These are phyloP conservation scores for Posidonia oceanica DNA, from an alignment of 116 monocot species.

Conservation along the genomic window DNA sequence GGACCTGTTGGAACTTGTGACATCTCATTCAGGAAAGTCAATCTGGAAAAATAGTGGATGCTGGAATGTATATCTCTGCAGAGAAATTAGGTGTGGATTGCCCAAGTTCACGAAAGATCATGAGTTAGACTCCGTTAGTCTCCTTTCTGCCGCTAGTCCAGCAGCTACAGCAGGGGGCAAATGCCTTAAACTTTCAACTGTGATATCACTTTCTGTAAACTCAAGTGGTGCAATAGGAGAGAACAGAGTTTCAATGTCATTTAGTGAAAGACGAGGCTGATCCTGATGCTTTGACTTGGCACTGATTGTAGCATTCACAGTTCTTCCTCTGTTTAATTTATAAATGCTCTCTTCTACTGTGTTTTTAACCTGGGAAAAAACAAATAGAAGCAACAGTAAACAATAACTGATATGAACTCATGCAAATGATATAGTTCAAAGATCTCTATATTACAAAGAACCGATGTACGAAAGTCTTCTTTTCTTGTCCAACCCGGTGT, in stretches of 20 bases:
- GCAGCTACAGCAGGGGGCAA: slow-evolving; percentile 75
- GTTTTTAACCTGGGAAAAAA: slow-evolving; percentile 46
- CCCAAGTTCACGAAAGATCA: background rate
- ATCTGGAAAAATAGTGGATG: no score
- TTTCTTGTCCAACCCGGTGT: slow-evolving; percentile 82
- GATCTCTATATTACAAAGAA: slow-evolving; percentile 46
- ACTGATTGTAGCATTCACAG: slow-evolving; percentile 20
- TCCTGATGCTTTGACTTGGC: slow-evolving; percentile 47
- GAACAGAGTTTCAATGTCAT: slow-evolving; percentile 70
- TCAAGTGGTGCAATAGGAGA: slow-evolving; percentile 14
- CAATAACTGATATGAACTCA: background rate
- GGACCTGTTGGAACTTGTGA: no score
- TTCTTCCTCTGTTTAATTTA: slow-evolving; percentile 56
- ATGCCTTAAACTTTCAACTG: slow-evolving; percentile 26
- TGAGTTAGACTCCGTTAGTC: slow-evolving; percentile 25
- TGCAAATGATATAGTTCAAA: background rate
- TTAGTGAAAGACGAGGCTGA: slow-evolving; percentile 45
- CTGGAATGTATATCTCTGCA: no score
- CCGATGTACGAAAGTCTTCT: slow-evolving; percentile 81
- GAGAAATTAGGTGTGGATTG: no score
- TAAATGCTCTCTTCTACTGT: slow-evolving; percentile 91
- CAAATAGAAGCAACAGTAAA: background rate
- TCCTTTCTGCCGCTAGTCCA: slow-evolving; percentile 73
- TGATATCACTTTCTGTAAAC: slow-evolving; percentile 9
- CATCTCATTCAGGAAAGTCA: no score